phyloP scores from a whole-genome alignment of 306 rosid genomes.

The Myrica gale region DNA sequence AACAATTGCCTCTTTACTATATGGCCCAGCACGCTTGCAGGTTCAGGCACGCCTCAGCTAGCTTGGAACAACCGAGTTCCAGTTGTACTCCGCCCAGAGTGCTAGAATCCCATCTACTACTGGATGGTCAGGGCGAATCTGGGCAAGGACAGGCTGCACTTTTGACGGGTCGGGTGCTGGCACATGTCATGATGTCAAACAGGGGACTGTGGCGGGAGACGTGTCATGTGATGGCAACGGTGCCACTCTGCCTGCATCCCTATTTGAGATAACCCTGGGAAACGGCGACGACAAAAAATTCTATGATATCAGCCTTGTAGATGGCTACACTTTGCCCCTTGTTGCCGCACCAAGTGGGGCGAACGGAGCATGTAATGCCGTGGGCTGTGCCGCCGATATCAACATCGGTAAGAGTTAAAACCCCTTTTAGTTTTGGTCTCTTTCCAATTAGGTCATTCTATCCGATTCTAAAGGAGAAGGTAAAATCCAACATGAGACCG shows the following conservation, averaged over 20 bases:
- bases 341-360: conserved; percentile 60
- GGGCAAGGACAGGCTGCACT: conserved; percentile 92
- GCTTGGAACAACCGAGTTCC: conserved; percentile 63
- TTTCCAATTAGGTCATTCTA: no score
- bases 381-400: conserved; percentile 73
- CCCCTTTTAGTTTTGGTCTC: no score
- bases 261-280: conserved; percentile 88
- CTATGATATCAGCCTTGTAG: conserved; percentile 84
- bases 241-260: conserved; percentile 75
- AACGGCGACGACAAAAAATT: conserved; percentile 53
- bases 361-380: conserved; percentile 63
- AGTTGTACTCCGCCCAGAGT: conserved; percentile 46
- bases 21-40: conserved; percentile 86
- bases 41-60: conserved; percentile 60
- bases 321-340: conserved; percentile 82
- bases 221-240: conserved; percentile 82
- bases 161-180: conserved; percentile 72
- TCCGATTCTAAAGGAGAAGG: no score
- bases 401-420: conserved; percentile 51
- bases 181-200: conserved; percentile 70
- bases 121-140: conserved; percentile 87
- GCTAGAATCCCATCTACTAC: conserved; percentile 48
- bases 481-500: no score
- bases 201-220: conserved; percentile 84
- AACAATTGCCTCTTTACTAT: conserved; percentile 73